These are phyloP conservation scores for Podospora fimiseda DNA, from an alignment of 495 filamentous ascomycete genomes.

Conservation along the genomic window DNA sequence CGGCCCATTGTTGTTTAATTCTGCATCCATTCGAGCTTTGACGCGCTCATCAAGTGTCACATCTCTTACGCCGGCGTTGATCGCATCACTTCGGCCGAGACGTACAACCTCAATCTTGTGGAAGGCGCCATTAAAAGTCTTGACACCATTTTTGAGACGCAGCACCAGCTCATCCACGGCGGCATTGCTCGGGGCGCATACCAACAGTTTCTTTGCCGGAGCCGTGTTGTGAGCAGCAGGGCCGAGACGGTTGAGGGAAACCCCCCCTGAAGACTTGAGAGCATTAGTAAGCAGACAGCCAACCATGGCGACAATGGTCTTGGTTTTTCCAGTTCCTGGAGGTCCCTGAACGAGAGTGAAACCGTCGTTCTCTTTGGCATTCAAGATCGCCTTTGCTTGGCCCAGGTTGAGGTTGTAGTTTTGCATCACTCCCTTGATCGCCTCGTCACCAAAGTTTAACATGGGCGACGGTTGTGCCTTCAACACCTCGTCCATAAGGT, in stretches of 20 bases:
- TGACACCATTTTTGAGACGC: slow-evolving; percentile 83
- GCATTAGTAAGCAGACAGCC: slow-evolving; percentile 69
- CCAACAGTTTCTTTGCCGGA: slow-evolving; percentile 71
- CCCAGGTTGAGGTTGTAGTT: slow-evolving; percentile 82
- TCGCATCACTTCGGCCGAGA: slow-evolving; percentile 87
- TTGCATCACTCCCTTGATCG: slow-evolving; percentile 56
- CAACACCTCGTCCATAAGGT: slow-evolving; percentile 86
- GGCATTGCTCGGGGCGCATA: slow-evolving; percentile 95
- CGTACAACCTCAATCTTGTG: slow-evolving; percentile 79
- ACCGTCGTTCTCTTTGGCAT: slow-evolving; percentile 86
- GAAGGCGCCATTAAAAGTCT: slow-evolving; percentile 60
- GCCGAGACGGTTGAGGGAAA: slow-evolving; percentile 43
- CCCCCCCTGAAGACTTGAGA: slow-evolving; percentile 40
- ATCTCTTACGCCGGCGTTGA: slow-evolving; percentile 82
- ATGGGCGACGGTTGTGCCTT: slow-evolving; percentile 83
- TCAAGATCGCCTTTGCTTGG: slow-evolving; percentile 87
- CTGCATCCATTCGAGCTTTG: slow-evolving; percentile 57
- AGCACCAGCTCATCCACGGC: slow-evolving; percentile 95
- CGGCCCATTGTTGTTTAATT: slow-evolving; percentile 42
- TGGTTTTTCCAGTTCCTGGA: slow-evolving; percentile 95
- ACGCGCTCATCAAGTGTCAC: slow-evolving; percentile 93
- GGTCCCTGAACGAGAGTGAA: slow-evolving; percentile 96
- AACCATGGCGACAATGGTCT: slow-evolving; percentile 94
- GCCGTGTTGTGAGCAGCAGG: slow-evolving; percentile 34
- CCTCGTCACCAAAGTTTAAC: slow-evolving; percentile 67